Conservation (phyloP, 2,329 filamentous ascomycete genomes). For the Anisogramma anomala region DNA sequence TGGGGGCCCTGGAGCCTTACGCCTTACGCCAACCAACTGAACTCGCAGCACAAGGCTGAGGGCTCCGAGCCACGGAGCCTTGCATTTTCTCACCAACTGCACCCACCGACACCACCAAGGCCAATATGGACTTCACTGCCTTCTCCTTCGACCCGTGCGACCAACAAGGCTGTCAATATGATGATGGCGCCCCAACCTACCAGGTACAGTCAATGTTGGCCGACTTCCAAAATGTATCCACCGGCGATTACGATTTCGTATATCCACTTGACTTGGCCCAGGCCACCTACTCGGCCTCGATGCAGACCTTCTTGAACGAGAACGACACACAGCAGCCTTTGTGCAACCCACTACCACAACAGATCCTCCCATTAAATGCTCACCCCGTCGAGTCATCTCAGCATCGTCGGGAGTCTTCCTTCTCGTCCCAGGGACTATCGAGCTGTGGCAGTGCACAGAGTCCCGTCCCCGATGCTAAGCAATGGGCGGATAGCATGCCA, state of each 20-base stretch:
- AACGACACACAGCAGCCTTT: conserved; percentile 20
- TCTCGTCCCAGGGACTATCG: conserved; percentile 26
- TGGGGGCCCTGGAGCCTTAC: background rate
- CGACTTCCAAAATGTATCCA: conserved; percentile 1
- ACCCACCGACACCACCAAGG: background rate
- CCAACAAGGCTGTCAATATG: conserved; percentile 1
- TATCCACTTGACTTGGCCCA: conserved; percentile 16
- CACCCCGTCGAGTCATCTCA: conserved; percentile 13
- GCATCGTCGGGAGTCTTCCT: conserved; percentile 26
- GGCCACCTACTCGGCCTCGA: conserved; percentile 12
- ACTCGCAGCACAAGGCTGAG: conserved; percentile 5
- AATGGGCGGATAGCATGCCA: conserved; percentile 25
- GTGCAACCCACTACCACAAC: conserved; percentile 17
- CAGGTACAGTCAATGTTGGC: background rate
- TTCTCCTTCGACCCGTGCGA: conserved; percentile 1
- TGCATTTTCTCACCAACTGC: background rate
- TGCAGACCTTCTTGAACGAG: conserved; percentile 22
- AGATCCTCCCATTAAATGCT: conserved; percentile 5
- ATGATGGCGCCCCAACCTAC: background rate
- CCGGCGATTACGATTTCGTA: conserved; percentile 19
- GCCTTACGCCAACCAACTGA: background rate
- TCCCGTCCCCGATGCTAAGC: conserved; percentile 29
- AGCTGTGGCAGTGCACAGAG: conserved; percentile 28
- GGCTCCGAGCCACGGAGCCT: background rate
- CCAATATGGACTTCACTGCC: conserved; percentile 5